Base-by-base conservation (phyloP, 2,329 filamentous ascomycete genomes). In the Aspergillus candidus region DNA sequence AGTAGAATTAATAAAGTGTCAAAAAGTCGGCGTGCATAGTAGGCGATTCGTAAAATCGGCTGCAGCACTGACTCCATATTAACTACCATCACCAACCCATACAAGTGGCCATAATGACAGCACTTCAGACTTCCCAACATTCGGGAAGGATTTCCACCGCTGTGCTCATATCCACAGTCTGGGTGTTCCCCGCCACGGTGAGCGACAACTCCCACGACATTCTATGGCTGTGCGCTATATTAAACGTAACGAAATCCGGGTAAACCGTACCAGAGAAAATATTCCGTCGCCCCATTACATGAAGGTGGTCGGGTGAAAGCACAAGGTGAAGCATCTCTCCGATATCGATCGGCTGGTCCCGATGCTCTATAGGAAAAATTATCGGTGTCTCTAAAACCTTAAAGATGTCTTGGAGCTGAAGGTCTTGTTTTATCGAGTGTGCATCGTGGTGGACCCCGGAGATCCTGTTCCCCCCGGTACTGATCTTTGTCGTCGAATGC, bases 191-290 rank as follows among this genome's bases (percentile, higher is more conserved):
- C 6, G 47, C 51, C 29, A 57, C 35, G 6, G 32, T 47, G 29
- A 57, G 32, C 14, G 34, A 43, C 11, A 55, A 15, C 18, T 38
- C 31, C 45, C 40, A 50, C 14, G 43, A 22, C 30, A 52, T 6
- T 4, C 2, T 4, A 32, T 55, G 46, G 6, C 10, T 17, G 29
- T 45, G 51, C 18, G 38, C 33, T 14, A 57, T 52, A 34, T 49
- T 54, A 18, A 49, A 53, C 1, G 53, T 54, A 15, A 42, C 17
- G 15, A 55, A 51, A 43, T 50, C 47, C 7, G 53, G 54, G n/a
- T 42, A 42, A 14, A 50, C 31, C 4, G 13, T 6, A 4, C 2
- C 10, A 4, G 31, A 17, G 8, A 31, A 10, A 11, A 4, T 12
- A 10, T 43, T 30, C 15, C 13, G 32, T 10, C 12, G 31, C 3